Conservation (phyloP, 2,329 filamentous ascomycete genomes). For the Fusarium subglutinans region DNA sequence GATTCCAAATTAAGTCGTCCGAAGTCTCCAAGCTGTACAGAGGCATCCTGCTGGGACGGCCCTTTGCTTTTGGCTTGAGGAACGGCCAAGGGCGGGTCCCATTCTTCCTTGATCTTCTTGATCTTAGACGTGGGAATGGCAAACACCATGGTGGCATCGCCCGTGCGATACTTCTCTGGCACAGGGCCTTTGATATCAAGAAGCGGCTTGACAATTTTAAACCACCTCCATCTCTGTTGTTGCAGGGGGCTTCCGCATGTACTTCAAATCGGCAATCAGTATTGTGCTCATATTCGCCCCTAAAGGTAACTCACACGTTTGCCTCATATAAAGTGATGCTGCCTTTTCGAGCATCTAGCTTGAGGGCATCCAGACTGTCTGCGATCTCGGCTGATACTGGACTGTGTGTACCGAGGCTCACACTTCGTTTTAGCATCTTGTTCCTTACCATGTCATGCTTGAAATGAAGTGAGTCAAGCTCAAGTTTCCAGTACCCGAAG, state of each 20-base stretch:
- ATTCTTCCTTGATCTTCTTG: conserved; percentile 34
- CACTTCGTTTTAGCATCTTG: background rate
- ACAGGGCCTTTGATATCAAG: background rate
- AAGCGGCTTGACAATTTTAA: conserved; percentile 38
- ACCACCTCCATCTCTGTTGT: conserved; percentile 35
- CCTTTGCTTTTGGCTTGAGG: background rate
- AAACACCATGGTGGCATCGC: conserved; percentile 28
- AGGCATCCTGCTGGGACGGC: background rate
- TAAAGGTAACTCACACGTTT: conserved; percentile 23
- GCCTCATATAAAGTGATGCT: conserved; percentile 35
- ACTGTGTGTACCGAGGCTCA: background rate
- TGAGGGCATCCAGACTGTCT: background rate
- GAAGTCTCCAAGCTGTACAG: conserved; percentile 19
- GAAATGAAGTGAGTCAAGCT: conserved; percentile 37
- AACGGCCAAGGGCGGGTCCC: conserved; percentile 24
- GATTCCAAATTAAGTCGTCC: conserved; percentile 11
- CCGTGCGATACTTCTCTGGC: conserved; percentile 6
- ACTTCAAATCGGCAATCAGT: background rate
- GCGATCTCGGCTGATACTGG: background rate
- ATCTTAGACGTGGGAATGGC: conserved; percentile 31
- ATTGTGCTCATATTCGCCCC: background rate
- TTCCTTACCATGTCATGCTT: conserved; percentile 2
- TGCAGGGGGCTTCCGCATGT: background rate
- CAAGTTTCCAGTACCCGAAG: conserved; percentile 37
- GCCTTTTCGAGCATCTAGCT: conserved; percentile 12